Conservation (phyloP, 108 stramenopile genomes). For the Skeletonema costatum region DNA sequence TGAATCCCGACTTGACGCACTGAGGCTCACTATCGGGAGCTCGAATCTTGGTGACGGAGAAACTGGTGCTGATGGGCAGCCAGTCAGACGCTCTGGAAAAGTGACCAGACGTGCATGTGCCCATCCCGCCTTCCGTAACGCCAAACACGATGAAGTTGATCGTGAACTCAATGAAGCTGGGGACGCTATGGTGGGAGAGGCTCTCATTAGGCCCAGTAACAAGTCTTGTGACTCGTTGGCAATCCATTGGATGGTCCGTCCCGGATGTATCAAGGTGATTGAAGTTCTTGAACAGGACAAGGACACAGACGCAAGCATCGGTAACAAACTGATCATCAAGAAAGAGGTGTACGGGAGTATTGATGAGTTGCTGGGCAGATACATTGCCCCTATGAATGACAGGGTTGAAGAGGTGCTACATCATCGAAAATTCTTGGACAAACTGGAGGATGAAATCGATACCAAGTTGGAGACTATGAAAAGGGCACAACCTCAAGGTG, state of each 20-base stretch:
- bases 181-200: slow-evolving; percentile 82
- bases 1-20: slow-evolving; percentile 72
- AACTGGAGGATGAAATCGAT: slow-evolving; percentile 80
- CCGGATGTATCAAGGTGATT: slow-evolving; percentile 81
- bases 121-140: slow-evolving; percentile 89
- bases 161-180: slow-evolving; percentile 74
- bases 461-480: slow-evolving; percentile 68
- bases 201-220: slow-evolving; percentile 83
- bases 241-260: slow-evolving; percentile 84
- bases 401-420: slow-evolving; percentile 77
- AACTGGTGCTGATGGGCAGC: slow-evolving; percentile 24
- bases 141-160: slow-evolving; percentile 68
- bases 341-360: slow-evolving; percentile 86
- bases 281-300: slow-evolving; percentile 88
- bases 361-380: slow-evolving; percentile 85
- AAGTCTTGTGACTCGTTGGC: slow-evolving; percentile 82
- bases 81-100: slow-evolving; percentile 51
- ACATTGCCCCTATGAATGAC: slow-evolving; percentile 90
- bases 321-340: slow-evolving; percentile 82
- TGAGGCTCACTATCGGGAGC: slow-evolving; percentile 53
- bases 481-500: slow-evolving; percentile 53
- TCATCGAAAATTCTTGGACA: slow-evolving; percentile 83
- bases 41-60: slow-evolving; percentile 55
- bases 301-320: slow-evolving; percentile 86
- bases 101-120: slow-evolving; percentile 83